Conservation (phyloP, 2,329 filamentous ascomycete species). For the Camillea tinctor region DNA sequence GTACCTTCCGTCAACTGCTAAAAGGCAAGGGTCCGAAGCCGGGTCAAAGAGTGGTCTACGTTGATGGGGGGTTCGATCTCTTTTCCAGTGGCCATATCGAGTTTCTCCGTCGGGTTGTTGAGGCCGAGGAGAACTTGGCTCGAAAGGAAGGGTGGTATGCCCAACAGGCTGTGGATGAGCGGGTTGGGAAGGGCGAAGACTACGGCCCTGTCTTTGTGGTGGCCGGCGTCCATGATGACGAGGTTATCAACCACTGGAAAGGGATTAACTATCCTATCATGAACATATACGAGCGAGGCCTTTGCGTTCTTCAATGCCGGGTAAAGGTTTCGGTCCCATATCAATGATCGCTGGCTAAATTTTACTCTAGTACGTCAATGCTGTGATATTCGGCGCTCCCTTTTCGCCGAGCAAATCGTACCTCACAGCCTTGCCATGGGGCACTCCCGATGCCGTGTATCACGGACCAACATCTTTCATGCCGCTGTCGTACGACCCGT, state of each 20-base stretch:
- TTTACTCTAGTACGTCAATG: constrained; percentile 70
- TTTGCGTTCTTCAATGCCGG: constrained; percentile 93
- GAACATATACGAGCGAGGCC: constrained; percentile 95
- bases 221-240: constrained; percentile 90
- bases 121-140: constrained; percentile 70
- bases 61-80: constrained; percentile 94
- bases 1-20: constrained; percentile 67
- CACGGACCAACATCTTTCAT: constrained; percentile 96
- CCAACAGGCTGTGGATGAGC: constrained; percentile 60
- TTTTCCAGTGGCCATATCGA: constrained; percentile 98
- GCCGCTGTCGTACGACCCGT: constrained; percentile 75
- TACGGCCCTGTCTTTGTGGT: constrained; percentile 86
- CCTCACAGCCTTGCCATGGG: constrained; percentile 70
- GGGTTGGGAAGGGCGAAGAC: constrained; percentile 66
- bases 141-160: constrained; percentile 71
- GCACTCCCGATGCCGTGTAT: constrained; percentile 78
- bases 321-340: constrained; percentile 46
- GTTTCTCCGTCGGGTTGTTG: constrained; percentile 77
- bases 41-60: constrained; percentile 86
- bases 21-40: constrained; percentile 67
- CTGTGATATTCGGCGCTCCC: constrained; percentile 85
- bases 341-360: constrained; percentile 15
- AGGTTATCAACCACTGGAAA: constrained; percentile 94
- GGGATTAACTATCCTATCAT: constrained; percentile 99
- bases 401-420: constrained; percentile 82